Evolutionary conservation across 2,329 filamentous ascomycete genomes (phyloP), one percentile per base, ranked within the genome.

Genomic region (Escovopsis weberi): DNA sequence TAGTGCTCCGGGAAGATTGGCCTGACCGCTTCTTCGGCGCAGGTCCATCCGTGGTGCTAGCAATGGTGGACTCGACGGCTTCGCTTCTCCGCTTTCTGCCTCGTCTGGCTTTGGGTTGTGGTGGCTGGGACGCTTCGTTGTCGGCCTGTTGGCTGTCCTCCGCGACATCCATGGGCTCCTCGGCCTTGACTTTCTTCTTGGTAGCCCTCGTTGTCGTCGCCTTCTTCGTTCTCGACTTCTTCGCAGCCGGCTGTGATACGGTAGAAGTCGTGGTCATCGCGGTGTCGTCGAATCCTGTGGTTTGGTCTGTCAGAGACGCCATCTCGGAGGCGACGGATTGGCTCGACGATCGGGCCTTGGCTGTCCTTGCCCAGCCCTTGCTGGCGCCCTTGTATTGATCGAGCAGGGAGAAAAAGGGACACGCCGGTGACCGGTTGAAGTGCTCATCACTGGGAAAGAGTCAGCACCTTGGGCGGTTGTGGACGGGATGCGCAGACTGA

Each of bases 371-470:
- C 64, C 55, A 70, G 39, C 59, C 58, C 10, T 70, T 59, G 48
- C 75, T 72, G 32, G 64, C 54, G 28, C 63, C 58, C 50, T 65
- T 69, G 53, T 75, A 64, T 52, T 72, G 69, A 54, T 68, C 75
- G 26, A 74, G 69, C 26, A 94, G 73, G 2, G 68, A 63, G 56
- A 96, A 96, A 65, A 94, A 96, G 12, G 78, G 70, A 57, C 91
- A 98, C 23, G 81, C 70, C 0, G 85, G 76, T 1, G 81, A 82
- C 51, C 91, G 78, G 43, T 75, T 79, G 53, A 80, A 78, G 57
- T 98, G 91, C 58, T 98, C 91, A 47, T 93, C 80, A 56, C 84
- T 89, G 45, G 28, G 38, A 12, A 9, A n/a, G 10, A 15, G 15
- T 38, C 8, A 34, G 40, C 41, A 4, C 23, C 23, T 12, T 12